phyloP scores from a whole-genome alignment of 148 eudicot species.

The Salicornia ramosissima region DNA sequence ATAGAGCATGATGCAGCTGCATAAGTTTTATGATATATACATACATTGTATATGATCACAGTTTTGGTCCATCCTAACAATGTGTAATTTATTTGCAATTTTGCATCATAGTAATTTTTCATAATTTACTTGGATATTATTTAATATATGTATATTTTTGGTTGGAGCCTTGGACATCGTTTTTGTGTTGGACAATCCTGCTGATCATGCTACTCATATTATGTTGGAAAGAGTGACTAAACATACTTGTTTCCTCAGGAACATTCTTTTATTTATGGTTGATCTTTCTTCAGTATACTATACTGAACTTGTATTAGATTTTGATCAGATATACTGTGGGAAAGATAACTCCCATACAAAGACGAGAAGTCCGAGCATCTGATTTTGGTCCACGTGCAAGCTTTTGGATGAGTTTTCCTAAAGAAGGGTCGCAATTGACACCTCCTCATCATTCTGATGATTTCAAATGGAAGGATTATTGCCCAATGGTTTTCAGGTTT shows the following conservation, averaged over 20 bases:
- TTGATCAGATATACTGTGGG: conserved; percentile 91
- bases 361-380: conserved; percentile 72
- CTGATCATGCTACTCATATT: neutral
- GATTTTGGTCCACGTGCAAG: conserved; percentile 94
- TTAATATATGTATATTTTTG: neutral
- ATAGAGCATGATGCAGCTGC: neutral
- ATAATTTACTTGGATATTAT: neutral
- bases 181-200: neutral
- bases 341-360: conserved; percentile 93
- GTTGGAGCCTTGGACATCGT: neutral
- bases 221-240: neutral
- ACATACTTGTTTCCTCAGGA: conserved; percentile 1
- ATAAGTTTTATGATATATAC: neutral
- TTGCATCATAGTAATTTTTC: neutral
- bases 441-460: conserved; percentile 93
- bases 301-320: conserved; percentile 35
- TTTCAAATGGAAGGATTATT: conserved; percentile 96
- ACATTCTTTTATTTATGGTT: conserved; percentile 7
- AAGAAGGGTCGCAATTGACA: conserved; percentile 88
- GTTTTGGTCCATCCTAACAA: neutral
- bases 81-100: too few relatives aligned
- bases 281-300: conserved; percentile 14
- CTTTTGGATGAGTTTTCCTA: conserved; percentile 97
- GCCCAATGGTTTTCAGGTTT: conserved; percentile 99
- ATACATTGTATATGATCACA: neutral